Evolutionary conservation across 2,329 filamentous ascomycete species (phyloP), one percentile per base, ranked within the genome.

Genomic region (Paracamarosporium sp.): DNA sequence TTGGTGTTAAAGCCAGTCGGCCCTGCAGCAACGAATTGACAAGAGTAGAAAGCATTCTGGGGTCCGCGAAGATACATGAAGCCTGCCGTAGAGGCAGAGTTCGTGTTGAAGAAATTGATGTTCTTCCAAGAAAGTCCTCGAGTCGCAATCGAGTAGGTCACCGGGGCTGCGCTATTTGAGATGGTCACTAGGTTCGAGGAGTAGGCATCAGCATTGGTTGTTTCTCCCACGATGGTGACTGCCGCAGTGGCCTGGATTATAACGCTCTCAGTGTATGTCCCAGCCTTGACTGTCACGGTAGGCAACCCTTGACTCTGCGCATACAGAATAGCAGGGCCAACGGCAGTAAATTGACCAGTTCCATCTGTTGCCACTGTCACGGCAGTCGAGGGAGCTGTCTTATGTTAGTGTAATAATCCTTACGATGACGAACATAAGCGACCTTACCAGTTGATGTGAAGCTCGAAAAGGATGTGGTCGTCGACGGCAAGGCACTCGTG

Each of bases 361-460:
- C 78, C 78, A 60, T 81, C 79, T 1, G 73, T 56, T 15, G 80
- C 79, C 48, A 83, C 81, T 1, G 79, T 81, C 30, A 82, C 73
- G 8, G 71, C 74, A 17, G 73, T 38, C 22, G 24, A 24, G 17
- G 38, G 5, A 41, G 38, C 38, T 41, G 24, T 41, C 4, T 12
- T 4, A 7, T 41, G 17, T 41, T 22, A 41, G 22, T 7, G 4
- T 4, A 24, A 41, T 25, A 22, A 24, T 22, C 30, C 22, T 12
- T n/a, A 13, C 5, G 22, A 22, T 24, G 17, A 41, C 20, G 38
- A 20, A 5, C 11, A n/a, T 41, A 20, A 8, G 38, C 38, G 22
- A 41, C 17, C 38, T 11, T 41, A 41, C 38, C 20, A 41, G 38
- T 7, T 6, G 38, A 41, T 22, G 38, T 22, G 2, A 20, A 41